Base-by-base conservation (phyloP, 2,329 filamentous ascomycete genomes). In the Penicillium sp. region DNA sequence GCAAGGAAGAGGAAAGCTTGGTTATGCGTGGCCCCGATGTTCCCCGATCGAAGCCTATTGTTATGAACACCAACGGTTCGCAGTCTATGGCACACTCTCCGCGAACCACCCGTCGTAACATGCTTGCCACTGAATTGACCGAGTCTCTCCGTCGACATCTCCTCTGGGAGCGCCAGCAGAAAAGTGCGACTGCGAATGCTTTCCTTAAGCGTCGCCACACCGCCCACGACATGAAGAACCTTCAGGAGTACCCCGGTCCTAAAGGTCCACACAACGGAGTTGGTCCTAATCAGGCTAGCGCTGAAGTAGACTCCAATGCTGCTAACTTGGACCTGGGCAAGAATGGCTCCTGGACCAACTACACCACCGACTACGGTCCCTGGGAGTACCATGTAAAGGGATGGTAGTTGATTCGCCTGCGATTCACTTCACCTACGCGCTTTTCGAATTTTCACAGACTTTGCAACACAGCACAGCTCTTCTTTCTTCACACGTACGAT, bases 141-240 rank as follows among this genome's bases (percentile, higher is more conserved):
- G 91, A 96, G 72, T 96, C 91, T 22, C 85, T 99, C 4, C 86
- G 94, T 22, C 89, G 91, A 65, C 90, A 97, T 67, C 86, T 99
- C 16, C 83, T 97, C 16, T 96, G 91, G 89, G 94, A 99, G 73
- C 88, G 94, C 50, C 91, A 96, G 69, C 93, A 97, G 70, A 96
- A 94, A 82, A 91, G 90, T 56, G 88, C 89, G 33, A 93, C 91
- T 8, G 90, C 88, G 67, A 92, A 93, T 61, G 91, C 92, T 1
- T 90, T 93, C 52, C 82, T 96, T 55, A 95, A 96, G 80, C 86
- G 93, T 60, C 83, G 91, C 57, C 91, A 97, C 72, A 96, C 92
- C 19, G 90, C 93, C 2, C 89, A 93, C 62, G 92, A 97, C 69
- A 86, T 97, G 60, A 89, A 90, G 59, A 95, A 95, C 73, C 81